Conservation (phyloP, 495 filamentous ascomycete species). For the Hypoxylon subgilvum region DNA sequence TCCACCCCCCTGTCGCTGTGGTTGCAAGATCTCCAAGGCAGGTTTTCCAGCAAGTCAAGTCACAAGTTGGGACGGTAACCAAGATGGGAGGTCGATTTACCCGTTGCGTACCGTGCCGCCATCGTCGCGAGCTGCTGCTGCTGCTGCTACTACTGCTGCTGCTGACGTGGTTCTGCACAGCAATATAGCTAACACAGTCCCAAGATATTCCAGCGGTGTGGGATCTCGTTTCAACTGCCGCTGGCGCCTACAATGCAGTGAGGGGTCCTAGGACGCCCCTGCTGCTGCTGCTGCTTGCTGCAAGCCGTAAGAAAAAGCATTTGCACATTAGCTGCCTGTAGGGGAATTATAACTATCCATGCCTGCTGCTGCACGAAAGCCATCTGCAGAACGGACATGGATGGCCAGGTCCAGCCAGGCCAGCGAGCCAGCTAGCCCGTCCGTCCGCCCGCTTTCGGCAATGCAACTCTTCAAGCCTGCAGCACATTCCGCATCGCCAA, state of each 20-base stretch:
- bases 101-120: conserved; percentile 34
- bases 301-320: conserved; percentile 14
- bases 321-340: conserved; percentile 33
- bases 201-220: conserved; percentile 38
- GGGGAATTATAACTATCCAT: no score
- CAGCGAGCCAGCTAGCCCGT: background rate
- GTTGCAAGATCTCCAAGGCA: conserved; percentile 33
- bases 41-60: conserved; percentile 13
- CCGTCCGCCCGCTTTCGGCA: conserved; percentile 25
- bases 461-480: conserved; percentile 37
- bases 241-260: conserved; percentile 34
- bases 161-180: conserved; percentile 39
- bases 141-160: conserved; percentile 10
- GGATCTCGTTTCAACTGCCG: conserved; percentile 41
- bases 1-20: conserved; percentile 21
- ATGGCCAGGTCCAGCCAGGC: conserved; percentile 30
- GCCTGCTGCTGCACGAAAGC: conserved; percentile 36
- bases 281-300: conserved; percentile 18
- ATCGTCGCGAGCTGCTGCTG: conserved; percentile 2
- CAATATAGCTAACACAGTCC: conserved; percentile 8
- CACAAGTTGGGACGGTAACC: conserved; percentile 7
- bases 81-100: conserved; percentile 27
- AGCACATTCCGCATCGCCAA: conserved; percentile 27
- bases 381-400: conserved; percentile 29
- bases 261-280: conserved; percentile 28